Evolutionary conservation across 2,329 filamentous ascomycete genomes (phyloP), one percentile per base, ranked within the genome.

Genomic region (Pyricularia sp.): DNA sequence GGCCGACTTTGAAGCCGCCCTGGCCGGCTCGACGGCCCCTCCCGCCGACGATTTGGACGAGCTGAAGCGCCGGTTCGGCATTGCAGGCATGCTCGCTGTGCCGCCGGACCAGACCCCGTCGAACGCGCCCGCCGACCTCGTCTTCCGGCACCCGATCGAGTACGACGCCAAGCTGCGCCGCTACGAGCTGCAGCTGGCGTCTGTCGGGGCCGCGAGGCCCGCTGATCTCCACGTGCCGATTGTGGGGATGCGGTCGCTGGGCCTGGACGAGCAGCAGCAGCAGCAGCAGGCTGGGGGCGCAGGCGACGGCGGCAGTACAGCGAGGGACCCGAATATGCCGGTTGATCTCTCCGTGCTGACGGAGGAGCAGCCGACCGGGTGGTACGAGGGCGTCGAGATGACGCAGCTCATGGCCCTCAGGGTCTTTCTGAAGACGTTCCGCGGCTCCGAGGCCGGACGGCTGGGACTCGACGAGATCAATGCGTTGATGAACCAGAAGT

Each of bases 331-430:
- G n/a, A 66, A 71, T 33, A n/a, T 71, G 31, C 70, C 70, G 0
- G 70, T 67, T 2, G 70, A 71, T 25, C 58, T 71, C 65, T 71
- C 70, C 30, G 70, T 70, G 42, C 6, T 71, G 61, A 71, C 70
- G 26, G 70, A 71, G 36, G 69, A 70, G 67, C 30, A 61, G 26
- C 69, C 70, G 42, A 68, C 58, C 33, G 63, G 67, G 4, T 70
- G 70, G 70, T 10, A 23, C 25, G 67, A 69, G 67, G 70, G 67
- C 4, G 65, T 28, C 42, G 67, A 71, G 67, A 70, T 71, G 70
- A 69, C 67, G n/a, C 10, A 25, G 11, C 50, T 68, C 63, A 70
- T 68, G 70, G 67, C 70, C 50, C 66, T 69, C 61, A n/a, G 68
- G 9, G 64, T 71, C 31, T 69, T 71, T 14, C 55, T 71, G 63